Conservation (phyloP, 805 yeast species). For the Teunomyces cretensis region DNA sequence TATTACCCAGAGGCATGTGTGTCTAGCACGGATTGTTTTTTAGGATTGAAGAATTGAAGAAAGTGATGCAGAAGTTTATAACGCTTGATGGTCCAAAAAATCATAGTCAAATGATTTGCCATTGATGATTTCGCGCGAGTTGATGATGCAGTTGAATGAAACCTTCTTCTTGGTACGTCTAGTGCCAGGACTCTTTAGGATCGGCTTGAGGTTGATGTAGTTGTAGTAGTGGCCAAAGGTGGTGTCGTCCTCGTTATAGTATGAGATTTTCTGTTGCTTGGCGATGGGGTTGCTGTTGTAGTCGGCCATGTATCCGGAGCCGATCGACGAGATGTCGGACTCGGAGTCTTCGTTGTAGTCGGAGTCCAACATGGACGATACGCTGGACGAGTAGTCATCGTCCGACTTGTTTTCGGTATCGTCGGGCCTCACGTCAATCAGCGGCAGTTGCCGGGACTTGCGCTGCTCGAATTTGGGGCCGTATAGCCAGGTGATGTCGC, state of each 20-base stretch:
- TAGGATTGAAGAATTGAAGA: slow-evolving; percentile 6
- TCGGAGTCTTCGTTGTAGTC: slow-evolving; percentile 12
- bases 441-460: neutral
- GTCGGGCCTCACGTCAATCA: neutral
- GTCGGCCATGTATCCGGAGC: slow-evolving; percentile 15
- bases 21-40: slow-evolving; percentile 1
- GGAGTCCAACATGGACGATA: slow-evolving; percentile 6
- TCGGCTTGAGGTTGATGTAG: slow-evolving; percentile 16
- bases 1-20: neutral
- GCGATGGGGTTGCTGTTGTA: slow-evolving; percentile 8
- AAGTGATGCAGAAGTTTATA: slow-evolving; percentile 14
- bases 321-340: slow-evolving; percentile 12
- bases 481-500: slow-evolving; percentile 55
- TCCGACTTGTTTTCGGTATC: slow-evolving; percentile 12
- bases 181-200: slow-evolving; percentile 11
- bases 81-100: slow-evolving; percentile 37
- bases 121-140: slow-evolving; percentile 46
- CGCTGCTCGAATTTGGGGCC: slow-evolving; percentile 41
- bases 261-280: neutral
- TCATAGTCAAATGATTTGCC: slow-evolving; percentile 45
- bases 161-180: slow-evolving; percentile 26
- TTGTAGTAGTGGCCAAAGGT: slow-evolving; percentile 10
- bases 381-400: slow-evolving; percentile 10
- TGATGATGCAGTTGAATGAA: slow-evolving; percentile 42
- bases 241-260: slow-evolving; percentile 2